Evolutionary conservation across 371 early-diverging fungal genomes (phyloP), one percentile per base, ranked within the genome.

Genomic region (Mucor mucedo): DNA sequence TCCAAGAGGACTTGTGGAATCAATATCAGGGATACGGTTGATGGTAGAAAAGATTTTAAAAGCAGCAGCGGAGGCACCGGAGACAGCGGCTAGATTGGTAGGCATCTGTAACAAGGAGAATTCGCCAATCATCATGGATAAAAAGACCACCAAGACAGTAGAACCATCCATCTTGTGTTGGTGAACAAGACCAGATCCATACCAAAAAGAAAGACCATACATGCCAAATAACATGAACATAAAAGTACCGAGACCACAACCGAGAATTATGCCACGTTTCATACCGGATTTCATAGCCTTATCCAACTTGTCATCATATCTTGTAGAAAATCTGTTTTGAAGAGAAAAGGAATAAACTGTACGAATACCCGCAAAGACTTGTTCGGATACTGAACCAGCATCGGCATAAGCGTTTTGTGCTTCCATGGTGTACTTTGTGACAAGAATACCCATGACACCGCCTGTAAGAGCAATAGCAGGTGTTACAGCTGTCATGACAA

Each of bases 331-430:
- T 13, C 91, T 87, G 27, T 80, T 68, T 75, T 95, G 91, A 16
- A 87, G 87, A 58, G 88, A 89, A 76, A 96, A 96, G 2, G 96
- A 84, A 45, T 85, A 87, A 29, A 95, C 92, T 3, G 97, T 97
- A 52, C 96, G 88, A 55, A 97, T 92, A 30, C 88, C 84, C 13
- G 91, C 73, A 60, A 98, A 80, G 1, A 88, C 93, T 65, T 97
- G 78, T 63, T 80, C 78, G 11, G 76, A 77, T 16, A 80, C 60
- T 2, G 78, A 65, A 6, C 80, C 80, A 3, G 80, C 80, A 28
- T 77, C 78, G 32, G 78, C 80, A 69, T 80, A 80, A 21, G 70
- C 55, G 30, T 71, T 54, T 55, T 80, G 80, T 8, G 75, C 64
- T 16, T 71, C 61, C 39, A 80, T 54, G 0, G 77, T 77, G 49